A percentile compares a stretch with the other conserved stretches of the same genome.
Conservation (phyloP, 768 basidiomycete genomes). For the Cyclocybe cylindracea region DNA sequence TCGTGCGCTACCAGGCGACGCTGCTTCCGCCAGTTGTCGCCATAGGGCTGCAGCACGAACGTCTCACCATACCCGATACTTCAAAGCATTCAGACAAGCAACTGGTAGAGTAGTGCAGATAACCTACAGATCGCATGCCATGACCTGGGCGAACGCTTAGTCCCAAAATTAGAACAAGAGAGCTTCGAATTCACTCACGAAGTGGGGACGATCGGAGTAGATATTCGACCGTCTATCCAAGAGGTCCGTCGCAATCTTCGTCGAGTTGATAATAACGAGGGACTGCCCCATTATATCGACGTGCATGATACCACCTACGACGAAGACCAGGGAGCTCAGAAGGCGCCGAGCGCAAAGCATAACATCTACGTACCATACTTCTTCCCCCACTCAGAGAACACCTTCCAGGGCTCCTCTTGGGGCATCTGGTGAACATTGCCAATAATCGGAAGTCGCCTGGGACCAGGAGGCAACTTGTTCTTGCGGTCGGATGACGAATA, state of each 20-base stretch:
- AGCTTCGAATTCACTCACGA: constrained; percentile 12
- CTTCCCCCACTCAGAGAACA: constrained; percentile 36
- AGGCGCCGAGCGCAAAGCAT: too few species aligned
- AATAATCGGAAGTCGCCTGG: constrained; percentile 38
- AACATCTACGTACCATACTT: constrained; percentile 13
- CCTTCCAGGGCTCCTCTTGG: constrained; percentile 30
- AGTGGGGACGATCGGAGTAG: constrained; percentile 27
- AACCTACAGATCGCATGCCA: constrained; percentile 16
- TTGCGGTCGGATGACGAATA: neutral
- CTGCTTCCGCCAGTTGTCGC: constrained; percentile 38
- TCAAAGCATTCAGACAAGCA: neutral
- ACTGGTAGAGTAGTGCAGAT: neutral
- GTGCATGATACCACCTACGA: constrained; percentile 18
- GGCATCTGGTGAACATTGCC: constrained; percentile 46
- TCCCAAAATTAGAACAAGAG: neutral
- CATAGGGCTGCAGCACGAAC: constrained; percentile 41
- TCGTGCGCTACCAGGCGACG: constrained; percentile 27
- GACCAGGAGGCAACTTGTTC: constrained; percentile 42
- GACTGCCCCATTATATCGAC: constrained; percentile 1
- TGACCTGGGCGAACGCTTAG: constrained; percentile 3
- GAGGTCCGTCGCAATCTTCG: constrained; percentile 14
- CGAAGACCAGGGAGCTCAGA: too few species aligned
- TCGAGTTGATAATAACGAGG: constrained; percentile 16
- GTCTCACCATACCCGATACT: constrained; percentile 40
- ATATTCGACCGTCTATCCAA: constrained; percentile 16